phyloP scores from a whole-genome alignment of 192 early-diverging fungal genomes.

The Linnemannia zychae region DNA sequence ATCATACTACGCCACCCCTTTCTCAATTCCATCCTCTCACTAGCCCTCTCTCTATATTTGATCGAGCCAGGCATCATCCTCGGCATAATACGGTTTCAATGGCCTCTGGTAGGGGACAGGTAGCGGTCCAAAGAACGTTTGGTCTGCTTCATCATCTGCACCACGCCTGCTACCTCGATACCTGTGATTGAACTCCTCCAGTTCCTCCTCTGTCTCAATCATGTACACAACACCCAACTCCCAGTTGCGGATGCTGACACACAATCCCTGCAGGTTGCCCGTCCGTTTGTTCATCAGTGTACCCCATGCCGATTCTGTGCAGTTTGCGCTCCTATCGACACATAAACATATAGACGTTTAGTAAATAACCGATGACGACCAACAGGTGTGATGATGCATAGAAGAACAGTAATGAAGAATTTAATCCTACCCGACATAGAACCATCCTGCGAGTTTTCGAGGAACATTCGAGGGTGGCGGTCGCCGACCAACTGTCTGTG shows the following conservation, averaged over 20 bases:
- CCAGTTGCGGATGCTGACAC: constrained; percentile 48
- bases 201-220: constrained; percentile 38
- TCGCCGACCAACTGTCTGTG: neutral
- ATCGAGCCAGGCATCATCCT: constrained; percentile 29
- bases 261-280: neutral
- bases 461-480: neutral
- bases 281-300: neutral
- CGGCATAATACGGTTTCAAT: constrained; percentile 14
- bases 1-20: no score
- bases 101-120: constrained; percentile 45
- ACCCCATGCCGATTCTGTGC: constrained; percentile 54
- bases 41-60: neutral
- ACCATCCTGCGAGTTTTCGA: constrained; percentile 32
- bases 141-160: neutral
- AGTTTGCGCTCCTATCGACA: constrained; percentile 40
- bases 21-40: neutral
- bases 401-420: neutral
- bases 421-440: constrained; percentile 41
- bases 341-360: neutral
- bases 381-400: neutral
- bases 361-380: neutral
- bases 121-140: constrained; percentile 49
- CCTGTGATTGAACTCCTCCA: constrained; percentile 15
- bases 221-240: constrained; percentile 36
- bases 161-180: neutral